A percentile compares a stretch with the other conserved stretches of the same genome.
Evolutionary conservation across 2,329 filamentous ascomycete genomes (phyloP).

Genomic region (Lachnellula willkommii): DNA sequence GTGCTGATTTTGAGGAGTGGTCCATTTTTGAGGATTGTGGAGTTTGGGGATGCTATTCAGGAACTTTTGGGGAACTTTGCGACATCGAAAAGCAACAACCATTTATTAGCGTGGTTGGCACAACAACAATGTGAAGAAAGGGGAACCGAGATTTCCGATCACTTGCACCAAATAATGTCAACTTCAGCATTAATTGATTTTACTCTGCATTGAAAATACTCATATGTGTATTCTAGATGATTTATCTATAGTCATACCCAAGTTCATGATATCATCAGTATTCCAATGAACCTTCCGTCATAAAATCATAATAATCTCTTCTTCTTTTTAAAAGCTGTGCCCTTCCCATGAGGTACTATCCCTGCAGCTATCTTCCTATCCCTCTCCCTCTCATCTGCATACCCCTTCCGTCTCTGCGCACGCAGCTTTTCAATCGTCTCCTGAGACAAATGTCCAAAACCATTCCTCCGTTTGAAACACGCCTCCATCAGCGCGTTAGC

Average conservation of each 20-base stretch:
- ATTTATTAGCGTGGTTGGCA: background rate
- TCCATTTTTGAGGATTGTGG: conserved; percentile 53
- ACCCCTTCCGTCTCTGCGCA: conserved; percentile 55
- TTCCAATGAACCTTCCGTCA: background rate
- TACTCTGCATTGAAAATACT: background rate
- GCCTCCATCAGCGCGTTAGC: conserved; percentile 76
- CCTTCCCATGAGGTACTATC: background rate
- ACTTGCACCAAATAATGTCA: too few relatives aligned
- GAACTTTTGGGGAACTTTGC: background rate
- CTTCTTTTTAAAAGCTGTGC: conserved; percentile 1
- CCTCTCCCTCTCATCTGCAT: conserved; percentile 31
- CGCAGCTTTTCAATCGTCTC: conserved; percentile 73
- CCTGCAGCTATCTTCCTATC: conserved; percentile 4
- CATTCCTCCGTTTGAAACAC: conserved; percentile 74
- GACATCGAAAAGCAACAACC: background rate
- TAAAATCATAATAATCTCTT: conserved; percentile 1
- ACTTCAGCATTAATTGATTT: too few relatives aligned
- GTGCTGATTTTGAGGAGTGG: conserved; percentile 43
- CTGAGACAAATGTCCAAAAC: conserved; percentile 77
- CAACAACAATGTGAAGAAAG: background rate
- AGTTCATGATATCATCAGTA: conserved; percentile 4
- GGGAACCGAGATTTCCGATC: too few relatives aligned
- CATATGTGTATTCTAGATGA: background rate
- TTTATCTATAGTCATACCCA: background rate
- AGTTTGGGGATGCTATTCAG: conserved; percentile 39